phyloP scores from a whole-genome alignment of 2,329 filamentous ascomycete genomes.

The Botryotinia convoluta region DNA sequence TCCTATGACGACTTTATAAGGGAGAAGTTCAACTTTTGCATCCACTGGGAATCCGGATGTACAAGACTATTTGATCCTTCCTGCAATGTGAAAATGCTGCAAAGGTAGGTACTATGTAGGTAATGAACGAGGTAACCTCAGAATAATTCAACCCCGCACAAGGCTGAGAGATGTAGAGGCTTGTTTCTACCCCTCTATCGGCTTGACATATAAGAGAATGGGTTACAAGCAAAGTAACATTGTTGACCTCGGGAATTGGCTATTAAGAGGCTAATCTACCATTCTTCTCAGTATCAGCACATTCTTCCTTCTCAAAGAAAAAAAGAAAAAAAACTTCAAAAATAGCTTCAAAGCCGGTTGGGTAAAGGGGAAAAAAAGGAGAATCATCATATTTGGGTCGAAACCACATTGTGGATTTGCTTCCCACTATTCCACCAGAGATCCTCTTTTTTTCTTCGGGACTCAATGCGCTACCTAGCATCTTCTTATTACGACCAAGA shows the following conservation, averaged over 20 bases:
- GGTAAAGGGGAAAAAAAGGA: neutral
- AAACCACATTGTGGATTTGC: conserved; percentile 7
- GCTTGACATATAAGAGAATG: neutral
- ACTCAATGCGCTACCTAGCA: neutral
- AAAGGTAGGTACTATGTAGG: neutral
- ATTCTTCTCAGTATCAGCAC: neutral
- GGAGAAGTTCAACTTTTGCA: neutral
- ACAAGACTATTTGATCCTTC: neutral
- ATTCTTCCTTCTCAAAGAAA: neutral
- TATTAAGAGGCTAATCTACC: neutral
- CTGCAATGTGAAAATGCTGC: neutral
- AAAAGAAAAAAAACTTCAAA: neutral
- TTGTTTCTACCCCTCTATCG: neutral
- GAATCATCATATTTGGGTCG: neutral
- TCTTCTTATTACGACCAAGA: neutral
- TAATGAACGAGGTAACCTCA: neutral
- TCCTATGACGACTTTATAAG: neutral
- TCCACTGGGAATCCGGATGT: neutral
- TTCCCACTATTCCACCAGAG: conserved; percentile 9
- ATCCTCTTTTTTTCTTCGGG: conserved; percentile 3
- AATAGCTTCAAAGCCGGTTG: neutral
- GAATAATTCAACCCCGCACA: neutral
- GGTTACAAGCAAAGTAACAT: neutral
- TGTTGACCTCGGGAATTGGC: neutral
- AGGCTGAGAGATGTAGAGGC: conserved; percentile 1